phyloP scores from a whole-genome alignment of 2,329 filamentous ascomycete genomes.

The Cladophialophora chaetospira region DNA sequence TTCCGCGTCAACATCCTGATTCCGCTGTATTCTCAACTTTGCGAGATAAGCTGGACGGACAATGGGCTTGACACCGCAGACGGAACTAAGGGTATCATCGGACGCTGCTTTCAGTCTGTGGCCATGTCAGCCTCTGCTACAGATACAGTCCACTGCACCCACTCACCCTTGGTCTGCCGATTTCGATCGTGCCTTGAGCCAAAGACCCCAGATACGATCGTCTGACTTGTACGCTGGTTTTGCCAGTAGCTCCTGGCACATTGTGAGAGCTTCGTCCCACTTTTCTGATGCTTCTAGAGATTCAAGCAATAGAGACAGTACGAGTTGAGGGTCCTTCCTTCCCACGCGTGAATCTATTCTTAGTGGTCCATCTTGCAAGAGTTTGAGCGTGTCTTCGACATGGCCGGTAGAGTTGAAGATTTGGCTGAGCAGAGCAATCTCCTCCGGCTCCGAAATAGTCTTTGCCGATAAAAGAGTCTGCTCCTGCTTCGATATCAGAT shows the following conservation, averaged over 20 bases:
- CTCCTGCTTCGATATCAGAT: conserved; percentile 37
- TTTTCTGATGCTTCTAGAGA: conserved; percentile 41
- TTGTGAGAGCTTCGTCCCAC: conserved; percentile 44
- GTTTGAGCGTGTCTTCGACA: conserved; percentile 43
- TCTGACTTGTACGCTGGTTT: conserved; percentile 45
- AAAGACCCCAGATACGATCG: conserved; percentile 49
- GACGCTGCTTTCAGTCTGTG: conserved; percentile 4
- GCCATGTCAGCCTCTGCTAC: not conserved
- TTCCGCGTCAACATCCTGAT: no score
- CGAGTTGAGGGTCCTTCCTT: conserved; percentile 48
- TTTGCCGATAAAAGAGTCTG: conserved; percentile 44
- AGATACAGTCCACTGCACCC: not conserved
- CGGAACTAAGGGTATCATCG: conserved; percentile 15
- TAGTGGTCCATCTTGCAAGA: conserved; percentile 46
- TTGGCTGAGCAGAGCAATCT: conserved; percentile 48
- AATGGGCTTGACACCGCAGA: conserved; percentile 16
- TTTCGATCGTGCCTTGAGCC: conserved; percentile 41
- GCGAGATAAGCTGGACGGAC: conserved; percentile 20
- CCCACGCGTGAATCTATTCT: conserved; percentile 46
- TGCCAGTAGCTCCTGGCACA: conserved; percentile 41
- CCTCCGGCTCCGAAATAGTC: conserved; percentile 50
- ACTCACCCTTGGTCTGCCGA: conserved; percentile 20
- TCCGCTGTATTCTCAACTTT: no score
- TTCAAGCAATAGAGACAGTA: conserved; percentile 42
- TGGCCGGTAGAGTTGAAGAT: conserved; percentile 47